A percentile compares a stretch with the other conserved stretches of the same genome.
Conservation (phyloP, 2,329 filamentous ascomycete species). For the Ceratocystiopsis brevicomis region DNA sequence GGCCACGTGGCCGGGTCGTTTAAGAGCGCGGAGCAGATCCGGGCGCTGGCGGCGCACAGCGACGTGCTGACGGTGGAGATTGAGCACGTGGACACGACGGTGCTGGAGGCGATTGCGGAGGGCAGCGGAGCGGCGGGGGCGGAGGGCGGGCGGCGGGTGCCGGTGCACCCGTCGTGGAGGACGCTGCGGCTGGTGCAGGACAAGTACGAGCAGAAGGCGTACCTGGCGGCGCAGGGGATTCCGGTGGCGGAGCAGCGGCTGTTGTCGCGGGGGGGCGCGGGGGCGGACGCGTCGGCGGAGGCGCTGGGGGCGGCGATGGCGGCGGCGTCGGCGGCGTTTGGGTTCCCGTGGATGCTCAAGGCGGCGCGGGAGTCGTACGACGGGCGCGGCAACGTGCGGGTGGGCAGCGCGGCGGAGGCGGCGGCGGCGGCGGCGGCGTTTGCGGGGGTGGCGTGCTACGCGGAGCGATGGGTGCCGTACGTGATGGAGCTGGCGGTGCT, state of each 20-base stretch:
- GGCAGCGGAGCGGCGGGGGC: conserved; percentile 44
- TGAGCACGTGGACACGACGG: conserved; percentile 82
- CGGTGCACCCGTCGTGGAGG: conserved; percentile 65
- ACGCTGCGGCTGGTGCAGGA: conserved; percentile 83
- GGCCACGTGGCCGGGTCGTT: conserved; percentile 73
- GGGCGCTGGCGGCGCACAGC: conserved; percentile 53
- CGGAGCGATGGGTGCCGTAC: conserved; percentile 78
- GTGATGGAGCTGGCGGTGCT: conserved; percentile 79
- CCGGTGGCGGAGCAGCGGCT: conserved; percentile 54
- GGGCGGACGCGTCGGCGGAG: conserved; percentile 13
- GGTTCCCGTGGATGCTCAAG: conserved; percentile 85
- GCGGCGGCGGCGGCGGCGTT: conserved; percentile 51
- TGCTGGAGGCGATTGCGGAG: conserved; percentile 64
- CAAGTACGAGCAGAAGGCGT: conserved; percentile 78
- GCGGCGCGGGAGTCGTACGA: conserved; percentile 81
- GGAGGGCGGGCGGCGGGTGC: conserved; percentile 28
- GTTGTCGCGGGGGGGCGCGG: conserved; percentile 36
- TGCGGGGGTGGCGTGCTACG: conserved; percentile 56
- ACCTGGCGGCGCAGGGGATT: conserved; percentile 48
- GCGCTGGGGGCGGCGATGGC: conserved; percentile 38
- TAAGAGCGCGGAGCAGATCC: conserved; percentile 62
- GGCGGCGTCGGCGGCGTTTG: conserved; percentile 34
- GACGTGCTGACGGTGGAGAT: conserved; percentile 87
- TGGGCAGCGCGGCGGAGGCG: conserved; percentile 26
- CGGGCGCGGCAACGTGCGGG: conserved; percentile 50